A percentile compares a stretch with the other conserved stretches of the same genome.
phyloP scores from a whole-genome alignment of 805 yeast genomes.

The Candida alai region DNA sequence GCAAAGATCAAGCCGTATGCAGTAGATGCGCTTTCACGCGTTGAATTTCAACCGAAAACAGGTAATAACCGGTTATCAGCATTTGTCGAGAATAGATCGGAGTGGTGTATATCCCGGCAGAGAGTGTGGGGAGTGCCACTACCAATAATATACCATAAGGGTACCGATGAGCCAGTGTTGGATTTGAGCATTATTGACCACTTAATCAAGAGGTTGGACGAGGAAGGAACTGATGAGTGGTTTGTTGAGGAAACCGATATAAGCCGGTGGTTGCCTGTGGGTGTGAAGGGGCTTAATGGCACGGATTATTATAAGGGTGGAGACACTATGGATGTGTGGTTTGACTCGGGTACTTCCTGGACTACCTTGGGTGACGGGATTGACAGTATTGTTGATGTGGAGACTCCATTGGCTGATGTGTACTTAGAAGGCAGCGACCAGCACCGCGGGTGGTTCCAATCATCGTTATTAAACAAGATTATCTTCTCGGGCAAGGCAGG shows the following conservation, averaged over 20 bases:
- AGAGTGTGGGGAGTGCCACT: slow-evolving; percentile 98
- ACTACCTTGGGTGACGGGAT: slow-evolving; percentile 45
- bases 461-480: slow-evolving; percentile 77
- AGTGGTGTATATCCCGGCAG: slow-evolving; percentile 98
- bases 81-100: slow-evolving; percentile 73
- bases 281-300: not conserved
- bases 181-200: slow-evolving; percentile 51
- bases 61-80: slow-evolving; percentile 70
- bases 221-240: slow-evolving; percentile 77
- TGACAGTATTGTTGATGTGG: slow-evolving; percentile 27
- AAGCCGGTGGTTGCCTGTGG: slow-evolving; percentile 67
- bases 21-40: slow-evolving; percentile 52
- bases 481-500: slow-evolving; percentile 38
- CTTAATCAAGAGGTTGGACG: slow-evolving; percentile 53
- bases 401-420: slow-evolving; percentile 56
- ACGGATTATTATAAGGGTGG: slow-evolving; percentile 53
- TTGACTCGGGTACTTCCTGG: slow-evolving; percentile 97
- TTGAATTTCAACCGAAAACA: slow-evolving; percentile 67
- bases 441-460: slow-evolving; percentile 99
- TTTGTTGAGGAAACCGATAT: slow-evolving; percentile 53
- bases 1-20: slow-evolving; percentile 67
- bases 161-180: slow-evolving; percentile 62
- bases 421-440: slow-evolving; percentile 97
- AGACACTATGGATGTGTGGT: slow-evolving; percentile 99
- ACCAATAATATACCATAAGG: slow-evolving; percentile 65